phyloP scores from a whole-genome alignment of 2,329 filamentous ascomycete species.

The Pyrenochaeta sp. region DNA sequence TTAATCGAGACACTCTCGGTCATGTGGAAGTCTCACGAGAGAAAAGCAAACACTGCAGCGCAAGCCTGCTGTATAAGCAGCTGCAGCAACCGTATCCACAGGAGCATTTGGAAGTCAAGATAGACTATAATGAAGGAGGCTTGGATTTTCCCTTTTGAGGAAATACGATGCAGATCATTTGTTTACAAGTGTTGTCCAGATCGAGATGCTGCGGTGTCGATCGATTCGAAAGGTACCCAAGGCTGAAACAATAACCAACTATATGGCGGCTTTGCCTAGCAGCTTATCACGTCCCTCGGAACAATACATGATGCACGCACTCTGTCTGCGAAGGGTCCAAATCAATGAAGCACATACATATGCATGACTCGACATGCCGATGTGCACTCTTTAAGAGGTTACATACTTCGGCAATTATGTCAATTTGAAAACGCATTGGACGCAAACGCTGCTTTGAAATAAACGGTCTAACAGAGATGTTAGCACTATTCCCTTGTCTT shows the following conservation, averaged over 20 bases:
- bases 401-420: no score
- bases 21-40: background rate
- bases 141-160: slow-evolving; percentile 1
- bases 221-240: background rate
- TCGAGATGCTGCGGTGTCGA: background rate
- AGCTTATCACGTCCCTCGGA: no score
- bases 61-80: background rate
- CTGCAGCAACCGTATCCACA: background rate
- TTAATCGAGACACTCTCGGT: background rate
- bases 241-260: background rate
- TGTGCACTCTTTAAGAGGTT: no score
- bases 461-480: no score
- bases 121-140: background rate
- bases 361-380: no score
- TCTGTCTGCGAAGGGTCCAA: no score
- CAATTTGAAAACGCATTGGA: no score
- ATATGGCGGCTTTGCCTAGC: no score
- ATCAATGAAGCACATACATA: no score
- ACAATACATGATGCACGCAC: no score
- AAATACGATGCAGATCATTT: background rate
- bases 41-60: background rate
- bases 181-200: background rate
- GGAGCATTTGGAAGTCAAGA: background rate
- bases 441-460: no score
- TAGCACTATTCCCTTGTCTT: no score